Evolutionary conservation across 202 grass and related monocot genomes (phyloP).

Genomic region (Cymbopogon flexuosus): DNA sequence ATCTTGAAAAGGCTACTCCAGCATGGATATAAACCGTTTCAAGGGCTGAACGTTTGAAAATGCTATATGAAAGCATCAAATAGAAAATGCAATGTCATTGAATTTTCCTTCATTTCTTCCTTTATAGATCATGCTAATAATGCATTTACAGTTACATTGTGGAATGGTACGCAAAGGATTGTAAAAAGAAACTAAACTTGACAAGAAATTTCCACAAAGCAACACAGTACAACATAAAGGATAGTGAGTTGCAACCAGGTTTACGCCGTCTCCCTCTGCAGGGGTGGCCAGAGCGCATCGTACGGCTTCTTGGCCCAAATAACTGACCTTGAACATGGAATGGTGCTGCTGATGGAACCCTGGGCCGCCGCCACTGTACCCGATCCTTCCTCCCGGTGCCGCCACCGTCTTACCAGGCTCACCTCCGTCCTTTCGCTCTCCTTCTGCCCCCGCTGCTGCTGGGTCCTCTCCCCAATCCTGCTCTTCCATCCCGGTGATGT

Average conservation of each 20-base stretch:
- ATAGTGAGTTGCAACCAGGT: conserved; percentile 49
- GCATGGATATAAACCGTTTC: background rate
- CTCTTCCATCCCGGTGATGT: conserved; percentile 59
- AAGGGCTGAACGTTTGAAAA: conserved; percentile 19
- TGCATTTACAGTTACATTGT: conserved; percentile 64
- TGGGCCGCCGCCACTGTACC: conserved; percentile 65
- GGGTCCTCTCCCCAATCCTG: conserved; percentile 90
- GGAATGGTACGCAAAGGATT: conserved; percentile 26
- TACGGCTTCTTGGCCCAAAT: conserved; percentile 45
- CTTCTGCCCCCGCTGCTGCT: conserved; percentile 34
- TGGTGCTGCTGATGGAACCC: conserved; percentile 79
- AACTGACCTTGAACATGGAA: conserved; percentile 99
- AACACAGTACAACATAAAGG: conserved; percentile 46
- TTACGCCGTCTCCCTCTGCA: conserved; percentile 45
- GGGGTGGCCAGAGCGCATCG: conserved; percentile 45
- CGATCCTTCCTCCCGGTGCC: conserved; percentile 49
- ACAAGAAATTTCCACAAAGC: conserved; percentile 42
- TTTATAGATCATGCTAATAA: conserved; percentile 37
- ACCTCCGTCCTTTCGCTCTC: conserved; percentile 65
- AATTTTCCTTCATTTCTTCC: conserved; percentile 31
- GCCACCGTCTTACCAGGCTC: conserved; percentile 47
- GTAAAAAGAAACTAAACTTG: conserved; percentile 34
- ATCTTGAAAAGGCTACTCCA: conserved; percentile 20
- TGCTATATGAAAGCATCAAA: conserved; percentile 26
- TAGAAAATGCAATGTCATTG: conserved; percentile 25